Conservation (phyloP, 441 rosid species). For the Sinapis alba region DNA sequence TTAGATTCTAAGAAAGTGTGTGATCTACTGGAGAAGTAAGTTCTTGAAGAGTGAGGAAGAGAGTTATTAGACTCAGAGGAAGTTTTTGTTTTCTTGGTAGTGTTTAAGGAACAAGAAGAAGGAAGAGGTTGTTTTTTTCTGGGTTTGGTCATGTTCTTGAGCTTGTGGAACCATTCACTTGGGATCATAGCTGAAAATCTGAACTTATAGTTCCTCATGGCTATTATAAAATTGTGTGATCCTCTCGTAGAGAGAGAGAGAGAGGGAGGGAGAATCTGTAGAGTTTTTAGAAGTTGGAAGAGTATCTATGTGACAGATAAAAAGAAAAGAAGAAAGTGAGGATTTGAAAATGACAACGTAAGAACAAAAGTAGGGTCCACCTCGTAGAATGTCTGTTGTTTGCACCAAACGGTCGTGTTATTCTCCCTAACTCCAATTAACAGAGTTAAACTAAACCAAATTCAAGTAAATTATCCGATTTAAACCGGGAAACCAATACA, state of each 20-base stretch:
- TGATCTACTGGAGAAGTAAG: slow-evolving; percentile 30
- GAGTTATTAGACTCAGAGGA: slow-evolving; percentile 6
- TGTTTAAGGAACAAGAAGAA: slow-evolving; percentile 30
- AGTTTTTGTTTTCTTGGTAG: neutral
- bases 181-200: slow-evolving; percentile 61
- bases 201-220: slow-evolving; percentile 54
- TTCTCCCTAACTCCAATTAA: neutral
- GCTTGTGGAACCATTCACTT: slow-evolving; percentile 65
- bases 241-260: neutral
- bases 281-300: neutral
- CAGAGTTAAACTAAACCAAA: slow-evolving; percentile 8
- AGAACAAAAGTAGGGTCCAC: slow-evolving; percentile 24
- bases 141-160: slow-evolving; percentile 50
- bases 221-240: slow-evolving; percentile 10
- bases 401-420: slow-evolving; percentile 13
- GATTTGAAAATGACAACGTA: neutral
- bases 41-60: slow-evolving; percentile 48
- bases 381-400: slow-evolving; percentile 24
- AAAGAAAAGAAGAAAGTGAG: slow-evolving; percentile 23
- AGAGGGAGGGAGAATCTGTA: neutral
- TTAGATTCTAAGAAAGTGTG: slow-evolving; percentile 4
- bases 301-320: slow-evolving; percentile 6
- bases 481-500: neutral
- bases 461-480: neutral
- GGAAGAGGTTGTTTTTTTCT: slow-evolving; percentile 3